Evolutionary conservation across 371 early-diverging fungal genomes (phyloP).

Genomic region (Saksenaea oblongispora): DNA sequence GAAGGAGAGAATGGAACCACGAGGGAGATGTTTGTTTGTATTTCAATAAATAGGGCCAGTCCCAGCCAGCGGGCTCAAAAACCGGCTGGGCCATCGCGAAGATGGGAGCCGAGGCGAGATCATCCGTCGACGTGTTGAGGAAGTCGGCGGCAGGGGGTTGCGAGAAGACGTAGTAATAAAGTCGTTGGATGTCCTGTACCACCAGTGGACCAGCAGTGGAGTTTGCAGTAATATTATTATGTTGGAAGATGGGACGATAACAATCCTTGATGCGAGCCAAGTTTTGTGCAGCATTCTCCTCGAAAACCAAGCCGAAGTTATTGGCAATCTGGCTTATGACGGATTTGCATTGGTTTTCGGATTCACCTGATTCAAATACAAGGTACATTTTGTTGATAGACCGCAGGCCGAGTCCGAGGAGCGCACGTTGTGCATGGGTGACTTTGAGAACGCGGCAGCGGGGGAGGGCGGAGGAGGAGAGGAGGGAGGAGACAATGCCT

Average conservation of each 20-base stretch:
- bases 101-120: conserved; percentile 8
- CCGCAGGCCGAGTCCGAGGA: conserved; percentile 19
- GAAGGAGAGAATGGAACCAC: neutral
- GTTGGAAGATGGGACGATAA: conserved; percentile 31
- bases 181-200: conserved; percentile 17
- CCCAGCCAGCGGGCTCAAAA: conserved; percentile 41
- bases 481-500: conserved; percentile 29
- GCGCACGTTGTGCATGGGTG: conserved; percentile 14
- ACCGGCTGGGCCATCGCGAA: conserved; percentile 33
- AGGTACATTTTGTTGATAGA: conserved; percentile 29
- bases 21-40: conserved; percentile 10
- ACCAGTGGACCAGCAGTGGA: conserved; percentile 2
- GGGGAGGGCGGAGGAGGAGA: conserved; percentile 17
- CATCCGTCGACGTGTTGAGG: neutral
- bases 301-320: conserved; percentile 32
- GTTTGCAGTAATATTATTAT: conserved; percentile 9
- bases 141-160: neutral
- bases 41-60: conserved; percentile 32
- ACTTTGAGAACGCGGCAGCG: conserved; percentile 18
- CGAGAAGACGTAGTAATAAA: neutral
- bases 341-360: conserved; percentile 12
- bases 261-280: conserved; percentile 30
- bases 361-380: conserved; percentile 21
- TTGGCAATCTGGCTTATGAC: conserved; percentile 20
- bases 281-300: conserved; percentile 41